Conservation (phyloP, 352 stramenopile species). For the Phytophthora multivora region DNA sequence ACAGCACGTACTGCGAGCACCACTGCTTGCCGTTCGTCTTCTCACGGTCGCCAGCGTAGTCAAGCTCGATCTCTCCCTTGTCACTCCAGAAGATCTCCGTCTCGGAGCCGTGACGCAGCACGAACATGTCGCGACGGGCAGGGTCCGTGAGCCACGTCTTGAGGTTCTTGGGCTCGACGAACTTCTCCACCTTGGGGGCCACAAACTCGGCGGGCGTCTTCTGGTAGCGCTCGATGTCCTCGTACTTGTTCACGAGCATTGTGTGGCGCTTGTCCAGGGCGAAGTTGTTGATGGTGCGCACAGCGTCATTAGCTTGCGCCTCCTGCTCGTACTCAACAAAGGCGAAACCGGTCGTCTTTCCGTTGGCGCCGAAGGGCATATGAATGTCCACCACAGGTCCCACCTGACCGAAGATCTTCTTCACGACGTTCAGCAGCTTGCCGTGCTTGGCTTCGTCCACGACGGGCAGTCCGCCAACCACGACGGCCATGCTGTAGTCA, state of each 20-base stretch:
- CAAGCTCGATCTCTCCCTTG: conserved; percentile 85
- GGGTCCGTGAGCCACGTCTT: conserved; percentile 94
- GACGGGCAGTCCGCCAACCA: conserved; percentile 79
- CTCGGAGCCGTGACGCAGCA: conserved; percentile 94
- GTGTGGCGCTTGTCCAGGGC: conserved; percentile 97
- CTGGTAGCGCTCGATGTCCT: conserved; percentile 84
- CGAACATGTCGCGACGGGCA: conserved; percentile 94
- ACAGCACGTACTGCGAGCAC: conserved; percentile 98
- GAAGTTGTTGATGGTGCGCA: conserved; percentile 88
- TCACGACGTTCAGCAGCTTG: conserved; percentile 86
- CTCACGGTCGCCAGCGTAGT: conserved; percentile 96
- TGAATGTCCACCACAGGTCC: conserved; percentile 76
- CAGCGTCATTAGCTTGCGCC: conserved; percentile 72
- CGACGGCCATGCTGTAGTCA: conserved; percentile 81
- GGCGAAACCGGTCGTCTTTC: conserved; percentile 76
- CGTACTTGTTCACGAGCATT: conserved; percentile 93
- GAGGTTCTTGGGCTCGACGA: conserved; percentile 93
- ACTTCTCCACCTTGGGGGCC: conserved; percentile 81
- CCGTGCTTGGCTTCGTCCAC: conserved; percentile 79
- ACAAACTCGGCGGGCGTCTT: conserved; percentile 79
- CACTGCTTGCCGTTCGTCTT: conserved; percentile 96
- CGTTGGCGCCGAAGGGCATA: conserved; percentile 69
- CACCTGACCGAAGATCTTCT: conserved; percentile 89
- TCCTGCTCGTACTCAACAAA: conserved; percentile 87
- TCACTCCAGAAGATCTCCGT: conserved; percentile 97